Base-by-base conservation (phyloP, 140 eudicot genomes). In the Senecio squalidus region DNA sequence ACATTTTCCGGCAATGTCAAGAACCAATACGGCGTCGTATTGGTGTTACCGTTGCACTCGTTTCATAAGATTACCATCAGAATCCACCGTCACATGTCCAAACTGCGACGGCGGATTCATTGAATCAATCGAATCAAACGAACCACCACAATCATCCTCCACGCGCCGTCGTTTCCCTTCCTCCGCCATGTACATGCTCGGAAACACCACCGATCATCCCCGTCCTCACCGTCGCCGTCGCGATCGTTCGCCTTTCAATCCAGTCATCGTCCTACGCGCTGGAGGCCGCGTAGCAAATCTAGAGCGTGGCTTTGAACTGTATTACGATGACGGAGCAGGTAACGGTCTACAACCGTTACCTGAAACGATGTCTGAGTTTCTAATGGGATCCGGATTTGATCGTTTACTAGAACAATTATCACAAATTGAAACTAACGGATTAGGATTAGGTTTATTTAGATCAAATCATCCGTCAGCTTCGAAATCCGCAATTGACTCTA, bases 11-110 rank as follows among this genome's bases (percentile, higher is more conserved):
- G 3, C 26, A 45, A 0, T 9, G 1, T 1, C 7, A 60, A 50
- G 74, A 62, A 21, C 80, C 46, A 23, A 73, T 17, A 59, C 58
- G 62, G 53, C 80, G 50, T 80, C 95, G 14, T 86, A 82, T 61
- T 89, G 97, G 97, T 89, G 97, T 36, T 78, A 89, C 83, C 68
- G 83, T 21, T 89, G 97, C 69, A 73, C 84, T 58, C 72, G 92
- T 21, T 67, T 77, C 58, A 62, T 89, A 58, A 36, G 74, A 50
- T 49, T 84, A 38, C 62, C 68, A 20, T 21, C 78, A 2, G 76
- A 67, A 2, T 60, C 67, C 18, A 66, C 68, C 60, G 48, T 76
- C 1, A 62, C 69, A n/a, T 84, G 95, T 20, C 91, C 95, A 0
- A 27, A 74, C 63, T 89, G 95, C 31, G 78, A 74, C 28, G 70